Base-by-base conservation (phyloP, 257 asterid species). In the Nicotiana tomentosiformis region DNA sequence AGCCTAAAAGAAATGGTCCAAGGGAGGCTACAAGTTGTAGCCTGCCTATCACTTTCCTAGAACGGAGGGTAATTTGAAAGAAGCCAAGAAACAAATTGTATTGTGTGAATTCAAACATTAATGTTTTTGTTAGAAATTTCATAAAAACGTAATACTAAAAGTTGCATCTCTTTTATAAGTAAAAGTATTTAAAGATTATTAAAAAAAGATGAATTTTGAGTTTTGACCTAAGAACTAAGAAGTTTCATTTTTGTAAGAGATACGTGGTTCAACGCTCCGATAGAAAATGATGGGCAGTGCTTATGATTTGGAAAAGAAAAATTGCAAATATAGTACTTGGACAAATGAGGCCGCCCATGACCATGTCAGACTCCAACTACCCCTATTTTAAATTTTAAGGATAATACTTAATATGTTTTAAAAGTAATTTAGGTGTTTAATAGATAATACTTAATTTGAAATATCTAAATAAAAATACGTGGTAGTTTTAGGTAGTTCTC, bases 321-420 rank as follows among this genome's bases (percentile, higher is more conserved):
- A 4, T 11, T 53, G n/a, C 5, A 53, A 53, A 46, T 72, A 14
- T 46, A 72, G 14, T 46, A 37, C 8, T 51, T 14, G 62, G 61
- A 74, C 80, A 51, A 74, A 49, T 15, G 14, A 49, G 80, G 43
- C 29, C 29, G 80, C 80, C 80, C 43, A 51, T 76, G 43, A 76
- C 64, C 61, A 74, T 74, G 62, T 74, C 80, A 76, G 80, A 76
- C 64, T 49, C 64, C 80, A 76, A 58, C 80, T 4, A 15, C 80
- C 15, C 26, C 16, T 61, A 61, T 61, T 61, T 61, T 17, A 35
- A 69, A 37, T 4, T 69, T 37, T 15, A 37, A 43, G 51, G 4
- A 9, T 43, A 9, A 23, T 23, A 23, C 26, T 23, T 23, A 23
- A 39, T 39, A 39, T 1, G 10, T 39, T 39, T 7, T 39, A 39